phyloP scores from a whole-genome alignment of 2,329 filamentous ascomycete species.

The Phyllosticta paracitricarpa region DNA sequence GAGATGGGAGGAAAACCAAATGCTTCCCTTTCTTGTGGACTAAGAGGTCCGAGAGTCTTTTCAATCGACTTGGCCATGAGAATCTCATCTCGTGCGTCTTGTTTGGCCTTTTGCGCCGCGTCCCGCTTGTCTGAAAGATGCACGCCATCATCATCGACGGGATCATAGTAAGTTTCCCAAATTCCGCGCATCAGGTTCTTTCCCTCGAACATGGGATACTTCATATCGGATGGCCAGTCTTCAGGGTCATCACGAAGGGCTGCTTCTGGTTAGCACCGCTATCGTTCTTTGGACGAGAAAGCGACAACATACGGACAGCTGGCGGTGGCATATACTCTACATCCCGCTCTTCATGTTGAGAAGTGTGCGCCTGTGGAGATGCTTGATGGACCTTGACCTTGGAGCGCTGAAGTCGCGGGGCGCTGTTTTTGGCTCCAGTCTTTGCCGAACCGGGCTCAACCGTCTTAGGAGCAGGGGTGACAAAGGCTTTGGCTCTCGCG shows the following conservation, averaged over 20 bases:
- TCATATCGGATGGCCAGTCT: constrained; percentile 49
- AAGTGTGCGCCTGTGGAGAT: constrained; percentile 37
- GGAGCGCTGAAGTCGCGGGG: constrained; percentile 44
- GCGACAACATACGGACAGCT: constrained; percentile 27
- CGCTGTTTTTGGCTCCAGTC: constrained; percentile 50
- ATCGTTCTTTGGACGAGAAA: neutral
- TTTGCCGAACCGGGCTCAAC: constrained; percentile 38
- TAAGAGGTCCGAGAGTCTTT: constrained; percentile 37
- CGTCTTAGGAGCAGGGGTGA: constrained; percentile 54
- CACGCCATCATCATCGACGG: constrained; percentile 58
- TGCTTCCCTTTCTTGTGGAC: constrained; percentile 39
- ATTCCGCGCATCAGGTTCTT: constrained; percentile 44
- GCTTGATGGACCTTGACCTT: constrained; percentile 55
- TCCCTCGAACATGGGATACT: constrained; percentile 42
- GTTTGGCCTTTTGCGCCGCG: constrained; percentile 34
- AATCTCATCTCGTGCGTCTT: constrained; percentile 50
- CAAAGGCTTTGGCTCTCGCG: constrained; percentile 63
- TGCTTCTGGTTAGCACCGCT: constrained; percentile 1
- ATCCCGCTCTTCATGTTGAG: constrained; percentile 55
- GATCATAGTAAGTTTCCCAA: constrained; percentile 40
- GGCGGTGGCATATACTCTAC: constrained; percentile 83
- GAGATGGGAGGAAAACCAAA: constrained; percentile 28
- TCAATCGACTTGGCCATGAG: constrained; percentile 58
- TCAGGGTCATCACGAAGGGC: constrained; percentile 61
- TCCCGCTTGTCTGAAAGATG: constrained; percentile 50